Evolutionary conservation across 306 rosid genomes (phyloP).

Genomic region (Hippophae gyantsensis): DNA sequence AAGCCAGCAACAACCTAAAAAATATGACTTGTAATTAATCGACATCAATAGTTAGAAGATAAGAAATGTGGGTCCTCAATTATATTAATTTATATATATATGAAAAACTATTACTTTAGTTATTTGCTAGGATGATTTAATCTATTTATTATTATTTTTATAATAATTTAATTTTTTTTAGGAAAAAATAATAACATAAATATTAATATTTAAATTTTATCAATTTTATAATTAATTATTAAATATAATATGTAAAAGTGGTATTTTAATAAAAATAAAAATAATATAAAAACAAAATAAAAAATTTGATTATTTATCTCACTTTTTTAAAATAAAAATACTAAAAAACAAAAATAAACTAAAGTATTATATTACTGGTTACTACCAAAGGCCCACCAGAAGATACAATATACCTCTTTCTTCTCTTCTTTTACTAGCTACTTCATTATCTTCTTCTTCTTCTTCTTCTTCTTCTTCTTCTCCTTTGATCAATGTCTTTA

Average conservation of each 20-base stretch:
- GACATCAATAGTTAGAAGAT: conserved; percentile 27
- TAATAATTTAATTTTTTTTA: conserved; percentile 38
- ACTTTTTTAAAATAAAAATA: too few species aligned
- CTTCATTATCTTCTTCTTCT: conserved; percentile 12
- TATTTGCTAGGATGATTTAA: background rate
- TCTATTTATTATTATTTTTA: background rate
- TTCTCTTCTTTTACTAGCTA: background rate
- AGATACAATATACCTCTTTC: background rate
- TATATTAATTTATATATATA: conserved; percentile 1
- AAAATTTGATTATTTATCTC: background rate
- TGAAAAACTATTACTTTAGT: conserved; percentile 2
- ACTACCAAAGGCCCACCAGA: conserved; percentile 10
- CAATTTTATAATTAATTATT: background rate
- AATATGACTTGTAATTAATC: conserved; percentile 25
- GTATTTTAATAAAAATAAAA: conserved; percentile 4
- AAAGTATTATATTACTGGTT: conserved; percentile 14
- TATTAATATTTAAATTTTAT: too few species aligned
- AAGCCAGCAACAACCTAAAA: conserved; percentile 6
- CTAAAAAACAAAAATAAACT: too few species aligned
- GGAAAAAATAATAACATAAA: background rate
- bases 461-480: conserved; percentile 16
- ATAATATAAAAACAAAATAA: background rate
- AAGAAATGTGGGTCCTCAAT: conserved; percentile 26
- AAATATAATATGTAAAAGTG: background rate
- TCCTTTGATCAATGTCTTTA: conserved; percentile 50